phyloP scores from a whole-genome alignment of 805 yeast genomes.

The Tetrapisispora pingtungensis region DNA sequence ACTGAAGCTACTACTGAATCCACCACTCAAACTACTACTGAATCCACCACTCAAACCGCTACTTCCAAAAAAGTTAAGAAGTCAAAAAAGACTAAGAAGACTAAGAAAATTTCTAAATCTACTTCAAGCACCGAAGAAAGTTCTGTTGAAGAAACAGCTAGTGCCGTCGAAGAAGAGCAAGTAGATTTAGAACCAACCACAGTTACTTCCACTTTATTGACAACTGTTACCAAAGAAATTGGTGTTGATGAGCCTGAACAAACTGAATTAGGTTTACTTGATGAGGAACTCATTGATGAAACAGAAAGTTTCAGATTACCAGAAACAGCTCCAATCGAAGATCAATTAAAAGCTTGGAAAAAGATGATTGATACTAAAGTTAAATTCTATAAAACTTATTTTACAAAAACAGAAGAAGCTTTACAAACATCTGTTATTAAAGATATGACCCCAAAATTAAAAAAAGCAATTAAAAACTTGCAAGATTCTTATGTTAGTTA shows the following conservation, averaged over 20 bases:
- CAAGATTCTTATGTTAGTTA: neutral
- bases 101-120: neutral
- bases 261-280: neutral
- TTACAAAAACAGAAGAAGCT: neutral
- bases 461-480: neutral
- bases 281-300: neutral
- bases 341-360: neutral
- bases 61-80: neutral
- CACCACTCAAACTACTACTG: neutral
- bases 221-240: slow-evolving; percentile 1
- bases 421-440: neutral
- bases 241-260: neutral
- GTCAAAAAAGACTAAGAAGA: neutral
- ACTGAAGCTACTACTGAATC: neutral
- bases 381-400: neutral
- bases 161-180: slow-evolving; percentile 1
- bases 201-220: slow-evolving; percentile 1
- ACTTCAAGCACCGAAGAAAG: neutral
- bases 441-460: neutral
- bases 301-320: neutral
- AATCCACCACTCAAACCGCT: too few relatives aligned
- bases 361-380: slow-evolving; percentile 4
- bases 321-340: neutral
- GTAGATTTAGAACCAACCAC: slow-evolving; percentile 1
- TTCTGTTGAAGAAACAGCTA: neutral